Percentiles rank a stretch among this genome's conserved stretches.
Conservation (phyloP, 1,139 yeast species). For the Hansenula lynferdii region DNA sequence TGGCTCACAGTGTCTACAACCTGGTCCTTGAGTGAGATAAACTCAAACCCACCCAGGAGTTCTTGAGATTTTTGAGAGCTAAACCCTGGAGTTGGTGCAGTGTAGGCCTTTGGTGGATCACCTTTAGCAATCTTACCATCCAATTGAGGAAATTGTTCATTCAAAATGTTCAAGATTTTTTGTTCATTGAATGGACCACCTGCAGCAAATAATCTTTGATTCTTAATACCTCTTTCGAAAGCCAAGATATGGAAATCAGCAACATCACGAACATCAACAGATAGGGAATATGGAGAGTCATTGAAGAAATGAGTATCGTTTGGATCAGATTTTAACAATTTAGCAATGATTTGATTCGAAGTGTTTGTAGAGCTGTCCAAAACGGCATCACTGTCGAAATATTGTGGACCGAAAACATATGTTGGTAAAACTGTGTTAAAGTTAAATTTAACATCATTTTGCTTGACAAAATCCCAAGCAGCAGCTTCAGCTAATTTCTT, state of each 20-base stretch:
- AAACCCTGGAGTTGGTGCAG: neutral
- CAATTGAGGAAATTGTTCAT: slow-evolving; percentile 8
- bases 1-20: slow-evolving; percentile 1
- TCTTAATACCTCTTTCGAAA: slow-evolving; percentile 27
- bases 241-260: slow-evolving; percentile 36
- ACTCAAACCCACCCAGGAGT: slow-evolving; percentile 8
- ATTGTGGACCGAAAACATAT: slow-evolving; percentile 45
- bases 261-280: slow-evolving; percentile 38
- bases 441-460: slow-evolving; percentile 33
- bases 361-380: slow-evolving; percentile 33
- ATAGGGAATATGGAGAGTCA: slow-evolving; percentile 13
- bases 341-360: slow-evolving; percentile 24
- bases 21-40: neutral
- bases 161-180: slow-evolving; percentile 29
- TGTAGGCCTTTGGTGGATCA: neutral
- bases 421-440: slow-evolving; percentile 42
- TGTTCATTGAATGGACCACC: slow-evolving; percentile 5
- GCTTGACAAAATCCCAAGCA: slow-evolving; percentile 47
- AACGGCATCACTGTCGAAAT: slow-evolving; percentile 28
- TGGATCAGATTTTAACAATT: slow-evolving; percentile 22
- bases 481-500: slow-evolving; percentile 49
- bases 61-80: neutral
- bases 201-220: slow-evolving; percentile 28
- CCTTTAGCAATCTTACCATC: slow-evolving; percentile 2
- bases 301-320: slow-evolving; percentile 13